Evolutionary conservation across 2,329 filamentous ascomycete genomes (phyloP), one percentile per base, ranked within the genome.

Genomic region (Exophiala lecanii-corni): DNA sequence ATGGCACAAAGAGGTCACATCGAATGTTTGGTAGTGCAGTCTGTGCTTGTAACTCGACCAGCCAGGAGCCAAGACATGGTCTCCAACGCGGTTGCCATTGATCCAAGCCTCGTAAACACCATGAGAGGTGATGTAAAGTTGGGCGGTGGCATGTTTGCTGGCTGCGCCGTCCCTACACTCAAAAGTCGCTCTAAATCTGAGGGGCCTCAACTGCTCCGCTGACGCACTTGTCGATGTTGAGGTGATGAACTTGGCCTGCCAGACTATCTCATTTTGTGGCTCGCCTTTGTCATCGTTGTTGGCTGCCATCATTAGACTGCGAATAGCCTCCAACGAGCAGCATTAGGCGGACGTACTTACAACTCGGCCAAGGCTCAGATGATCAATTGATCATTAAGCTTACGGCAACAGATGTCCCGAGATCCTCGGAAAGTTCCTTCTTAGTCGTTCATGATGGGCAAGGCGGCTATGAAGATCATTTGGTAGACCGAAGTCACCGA

Each of bases 1-100:
- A 3, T 41, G 46, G 1, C 77, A 41, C 0, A 72, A 59, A 1
- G 60, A 47, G 0, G 67, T 68, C 2, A 78, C 69, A 45, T 79
- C 72, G 40, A 72, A 74, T 0, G 69, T 73, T 39, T 78, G 67
- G 45, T 78, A 80, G 1, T 66, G 61, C 13, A 72, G 66, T 1
- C 74, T 64, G 36, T 70, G 57, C 0, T 67, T 58, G 48, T 78
- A 79, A 2, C 66, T 66, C 34, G 70, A 68, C 70, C 73, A 78
- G 0, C 74, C 74, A 0, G 74, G 74, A 15, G 73, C 69, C 16
- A 76, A 56, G 26, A 68, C 63, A 17, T 59, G 48, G 45, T 62
- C 50, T 0, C 68, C 66, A 2, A 74, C 64, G 5, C 57, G 55
- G 1, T 56, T 46, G 0, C 70, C 72, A 36, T 77, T 75, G 45